Conservation (phyloP, 2,329 filamentous ascomycete species). For the Fusarium redolens region DNA sequence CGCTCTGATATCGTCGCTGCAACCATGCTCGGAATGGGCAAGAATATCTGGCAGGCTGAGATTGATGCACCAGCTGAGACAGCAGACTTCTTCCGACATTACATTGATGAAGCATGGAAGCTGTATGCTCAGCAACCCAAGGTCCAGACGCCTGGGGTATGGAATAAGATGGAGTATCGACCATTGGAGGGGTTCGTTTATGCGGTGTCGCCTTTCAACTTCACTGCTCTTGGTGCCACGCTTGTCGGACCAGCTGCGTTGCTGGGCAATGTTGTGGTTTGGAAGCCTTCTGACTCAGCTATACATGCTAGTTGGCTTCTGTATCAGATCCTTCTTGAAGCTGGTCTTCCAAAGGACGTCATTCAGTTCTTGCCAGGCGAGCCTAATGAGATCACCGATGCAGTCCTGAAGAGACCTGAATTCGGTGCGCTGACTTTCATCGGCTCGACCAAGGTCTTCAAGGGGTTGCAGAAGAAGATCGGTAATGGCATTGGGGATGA, state of each 20-base stretch:
- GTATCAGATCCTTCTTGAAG: conserved; percentile 54
- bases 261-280: conserved; percentile 56
- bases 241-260: conserved; percentile 51
- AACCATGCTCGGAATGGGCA: conserved; percentile 38
- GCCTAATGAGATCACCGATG: conserved; percentile 50
- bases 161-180: conserved; percentile 49
- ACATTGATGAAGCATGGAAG: conserved; percentile 34
- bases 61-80: conserved; percentile 35
- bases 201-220: conserved; percentile 56
- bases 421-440: conserved; percentile 53
- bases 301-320: conserved; percentile 51
- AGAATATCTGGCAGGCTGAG: conserved; percentile 38
- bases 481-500: conserved; percentile 49
- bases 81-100: conserved; percentile 51
- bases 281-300: conserved; percentile 53
- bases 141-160: conserved; percentile 12
- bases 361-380: conserved; percentile 55
- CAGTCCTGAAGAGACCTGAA: conserved; percentile 49
- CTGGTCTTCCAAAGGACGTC: conserved; percentile 52
- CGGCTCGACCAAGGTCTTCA: conserved; percentile 54
- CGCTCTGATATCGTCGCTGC: conserved; percentile 33
- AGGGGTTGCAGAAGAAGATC: conserved; percentile 47
- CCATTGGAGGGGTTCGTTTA: conserved; percentile 57
- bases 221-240: conserved; percentile 54
- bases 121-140: conserved; percentile 26